These are phyloP conservation scores for Lachancea mirantina DNA, from an alignment of 805 yeast genomes.

Conservation along the genomic window DNA sequence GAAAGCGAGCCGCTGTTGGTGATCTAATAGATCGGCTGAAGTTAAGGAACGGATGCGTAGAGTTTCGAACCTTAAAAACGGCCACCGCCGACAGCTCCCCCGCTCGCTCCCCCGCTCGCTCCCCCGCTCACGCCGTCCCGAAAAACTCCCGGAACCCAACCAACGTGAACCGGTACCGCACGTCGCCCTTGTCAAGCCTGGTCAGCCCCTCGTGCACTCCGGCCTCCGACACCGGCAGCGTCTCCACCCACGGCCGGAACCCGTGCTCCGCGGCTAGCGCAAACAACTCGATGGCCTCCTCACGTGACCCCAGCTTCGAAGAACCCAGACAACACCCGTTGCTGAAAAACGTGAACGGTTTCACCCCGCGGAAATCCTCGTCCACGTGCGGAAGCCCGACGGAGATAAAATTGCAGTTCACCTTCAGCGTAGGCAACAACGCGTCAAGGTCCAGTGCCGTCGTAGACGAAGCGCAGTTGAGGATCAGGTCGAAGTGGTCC, in stretches of 20 bases:
- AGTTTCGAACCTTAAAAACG: too few species aligned
- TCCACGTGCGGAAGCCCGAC: slow-evolving; percentile 60
- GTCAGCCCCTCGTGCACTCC: slow-evolving; percentile 50
- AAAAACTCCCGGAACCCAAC: slow-evolving; percentile 10
- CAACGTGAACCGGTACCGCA: slow-evolving; percentile 57
- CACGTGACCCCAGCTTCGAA: slow-evolving; percentile 54
- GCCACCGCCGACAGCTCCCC: too few species aligned
- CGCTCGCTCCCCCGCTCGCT: not conserved
- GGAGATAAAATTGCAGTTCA: slow-evolving; percentile 51
- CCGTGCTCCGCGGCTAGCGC: slow-evolving; percentile 52
- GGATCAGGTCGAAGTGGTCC: slow-evolving; percentile 36
- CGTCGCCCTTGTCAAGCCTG: slow-evolving; percentile 48
- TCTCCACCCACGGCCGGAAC: slow-evolving; percentile 58
- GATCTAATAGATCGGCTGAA: too few species aligned
- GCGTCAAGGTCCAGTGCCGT: slow-evolving; percentile 42
- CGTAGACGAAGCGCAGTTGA: slow-evolving; percentile 42
- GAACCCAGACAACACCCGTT: slow-evolving; percentile 48
- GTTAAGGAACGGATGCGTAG: too few species aligned
- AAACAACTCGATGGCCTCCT: slow-evolving; percentile 61
- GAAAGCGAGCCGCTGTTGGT: too few species aligned
- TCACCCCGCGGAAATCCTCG: slow-evolving; percentile 33
- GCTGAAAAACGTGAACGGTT: slow-evolving; percentile 43
- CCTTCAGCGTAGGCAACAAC: slow-evolving; percentile 45
- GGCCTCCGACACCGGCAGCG: slow-evolving; percentile 45
- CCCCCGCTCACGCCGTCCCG: not conserved